phyloP scores from a whole-genome alignment of 1,284 basidiomycete genomes.

The Takashimella tepidaria region DNA sequence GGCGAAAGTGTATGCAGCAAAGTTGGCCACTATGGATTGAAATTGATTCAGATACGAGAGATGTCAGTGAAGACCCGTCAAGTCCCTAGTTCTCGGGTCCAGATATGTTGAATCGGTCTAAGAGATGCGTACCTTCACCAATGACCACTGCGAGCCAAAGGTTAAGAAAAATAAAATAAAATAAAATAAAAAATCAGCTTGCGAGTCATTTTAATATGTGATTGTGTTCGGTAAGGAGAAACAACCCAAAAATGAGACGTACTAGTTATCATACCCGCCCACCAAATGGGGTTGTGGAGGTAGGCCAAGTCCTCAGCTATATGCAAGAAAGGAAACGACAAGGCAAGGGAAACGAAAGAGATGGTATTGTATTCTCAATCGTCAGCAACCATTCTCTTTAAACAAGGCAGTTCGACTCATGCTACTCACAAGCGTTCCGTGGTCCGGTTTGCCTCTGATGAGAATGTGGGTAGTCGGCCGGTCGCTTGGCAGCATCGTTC shows the following conservation, averaged over 20 bases:
- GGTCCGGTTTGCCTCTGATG: conserved; percentile 49
- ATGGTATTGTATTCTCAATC: no score
- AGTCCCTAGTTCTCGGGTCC: no score
- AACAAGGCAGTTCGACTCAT: conserved; percentile 58
- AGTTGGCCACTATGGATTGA: conserved; percentile 75
- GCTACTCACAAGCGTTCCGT: conserved; percentile 69
- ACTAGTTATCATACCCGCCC: conserved; percentile 93
- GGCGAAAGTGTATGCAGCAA: conserved; percentile 96
- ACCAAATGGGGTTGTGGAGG: conserved; percentile 93
- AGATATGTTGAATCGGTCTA: no score
- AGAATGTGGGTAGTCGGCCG: conserved; percentile 64
- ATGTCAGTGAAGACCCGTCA: no score
- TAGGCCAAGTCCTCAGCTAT: conserved; percentile 79
- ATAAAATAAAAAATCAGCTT: no score
- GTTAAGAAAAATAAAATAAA: no score
- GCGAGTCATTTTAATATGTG: no score
- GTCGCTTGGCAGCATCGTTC: conserved; percentile 64
- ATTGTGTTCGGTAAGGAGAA: no score
- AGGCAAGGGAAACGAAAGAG: no score
- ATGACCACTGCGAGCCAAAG: conserved; percentile 61
- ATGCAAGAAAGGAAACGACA: neutral
- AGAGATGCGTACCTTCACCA: conserved; percentile 65
- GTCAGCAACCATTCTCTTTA: conserved; percentile 6
- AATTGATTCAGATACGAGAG: neutral
- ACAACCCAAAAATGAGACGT: no score